Percentiles rank a stretch among this genome's conserved stretches.
phyloP scores from a whole-genome alignment of 495 filamentous ascomycete genomes.

The Penicillium turbatum region DNA sequence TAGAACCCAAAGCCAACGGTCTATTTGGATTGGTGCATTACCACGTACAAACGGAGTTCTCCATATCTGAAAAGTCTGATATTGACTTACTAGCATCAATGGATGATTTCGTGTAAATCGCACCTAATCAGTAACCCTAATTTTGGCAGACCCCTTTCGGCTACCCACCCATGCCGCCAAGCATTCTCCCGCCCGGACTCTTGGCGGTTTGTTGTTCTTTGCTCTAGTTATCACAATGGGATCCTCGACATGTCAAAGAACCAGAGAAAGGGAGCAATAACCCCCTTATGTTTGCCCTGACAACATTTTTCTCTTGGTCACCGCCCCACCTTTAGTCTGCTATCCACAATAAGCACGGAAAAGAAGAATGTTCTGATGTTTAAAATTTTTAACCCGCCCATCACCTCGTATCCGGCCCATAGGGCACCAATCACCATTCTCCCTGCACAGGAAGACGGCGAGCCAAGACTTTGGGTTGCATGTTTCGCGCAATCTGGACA shows the following conservation, averaged over 20 bases:
- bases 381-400: neutral
- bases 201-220: neutral
- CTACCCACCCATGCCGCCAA: neutral
- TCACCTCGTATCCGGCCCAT: conserved; percentile 7
- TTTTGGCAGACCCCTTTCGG: neutral
- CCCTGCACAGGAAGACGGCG: neutral
- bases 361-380: neutral
- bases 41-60: no score
- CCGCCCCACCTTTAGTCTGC: neutral
- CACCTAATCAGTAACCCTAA: no score
- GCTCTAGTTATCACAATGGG: neutral
- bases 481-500: neutral
- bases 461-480: neutral
- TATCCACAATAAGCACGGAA: neutral
- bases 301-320: neutral
- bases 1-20: no score
- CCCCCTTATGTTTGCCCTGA: neutral
- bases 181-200: neutral
- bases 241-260: neutral
- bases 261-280: neutral
- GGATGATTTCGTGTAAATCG: no score
- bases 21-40: no score
- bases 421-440: conserved; percentile 7
- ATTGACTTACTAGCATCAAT: no score
- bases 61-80: no score